Percentiles rank a stretch among this genome's conserved stretches.
phyloP scores from a whole-genome alignment of 2,329 filamentous ascomycete genomes.

The Trichoderma sp. region DNA sequence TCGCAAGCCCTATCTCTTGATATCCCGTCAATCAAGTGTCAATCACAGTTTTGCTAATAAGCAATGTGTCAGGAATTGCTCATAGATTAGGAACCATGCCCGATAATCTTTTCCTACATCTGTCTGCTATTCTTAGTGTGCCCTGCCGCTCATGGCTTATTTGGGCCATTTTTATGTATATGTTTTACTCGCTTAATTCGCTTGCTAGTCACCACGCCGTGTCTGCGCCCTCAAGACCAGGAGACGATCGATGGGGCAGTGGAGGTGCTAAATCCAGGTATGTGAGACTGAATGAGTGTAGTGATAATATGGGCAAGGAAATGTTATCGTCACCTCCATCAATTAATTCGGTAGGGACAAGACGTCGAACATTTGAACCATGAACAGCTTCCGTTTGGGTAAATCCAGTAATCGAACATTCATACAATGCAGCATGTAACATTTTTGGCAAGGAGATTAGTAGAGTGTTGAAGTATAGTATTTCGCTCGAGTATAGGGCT shows the following conservation, averaged over 20 bases:
- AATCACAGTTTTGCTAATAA: background rate
- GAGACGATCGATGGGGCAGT: background rate
- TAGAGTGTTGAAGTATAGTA: no score
- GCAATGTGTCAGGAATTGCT: no score
- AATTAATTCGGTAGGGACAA: background rate
- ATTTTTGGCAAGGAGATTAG: no score
- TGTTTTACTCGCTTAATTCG: background rate
- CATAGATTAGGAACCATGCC: background rate
- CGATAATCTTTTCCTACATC: background rate
- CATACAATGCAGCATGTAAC: background rate
- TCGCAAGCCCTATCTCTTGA: background rate
- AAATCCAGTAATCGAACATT: background rate
- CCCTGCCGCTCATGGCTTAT: background rate
- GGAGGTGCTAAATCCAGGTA: background rate
- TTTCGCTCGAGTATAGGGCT: background rate
- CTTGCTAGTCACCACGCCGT: background rate
- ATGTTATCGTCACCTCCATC: background rate
- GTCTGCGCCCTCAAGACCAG: background rate
- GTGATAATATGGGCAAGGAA: background rate
- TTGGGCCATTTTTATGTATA: background rate
- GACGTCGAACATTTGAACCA: rapidly evolving
- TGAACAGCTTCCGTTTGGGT: background rate
- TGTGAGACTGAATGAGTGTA: background rate
- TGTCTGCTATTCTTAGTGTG: background rate
- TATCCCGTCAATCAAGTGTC: no score